Base-by-base conservation (phyloP, 176 grass and related monocot species). In the Lolium perenne region DNA sequence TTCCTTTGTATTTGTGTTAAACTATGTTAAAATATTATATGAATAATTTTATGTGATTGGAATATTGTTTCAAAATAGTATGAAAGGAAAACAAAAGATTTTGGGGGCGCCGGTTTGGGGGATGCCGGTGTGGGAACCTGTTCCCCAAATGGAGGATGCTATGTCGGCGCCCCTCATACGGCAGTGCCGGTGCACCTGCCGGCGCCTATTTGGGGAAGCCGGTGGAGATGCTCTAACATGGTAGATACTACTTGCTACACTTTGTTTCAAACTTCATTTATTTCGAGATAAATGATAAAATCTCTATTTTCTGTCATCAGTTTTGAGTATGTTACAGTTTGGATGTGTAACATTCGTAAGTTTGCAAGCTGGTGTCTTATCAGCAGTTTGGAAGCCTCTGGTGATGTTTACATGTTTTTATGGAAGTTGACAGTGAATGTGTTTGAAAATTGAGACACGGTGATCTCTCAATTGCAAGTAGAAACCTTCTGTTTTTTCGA, bases 351-450 rank as follows among this genome's bases (percentile, higher is more conserved):
- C 48, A 75, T 47, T 73, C 13, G 4, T 11, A 48, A 21, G 23
- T 71, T 48, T 79, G 15, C 11, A 69, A 41, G n/a, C 11, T n/a
- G 35, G 43, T 60, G 69, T 10, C 17, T 62, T 62, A 74, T 75
- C 72, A 75, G 56, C n/a, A 21, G 3, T 22, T 38, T 76, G 23
- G 71, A 71, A 10, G 8, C 8, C 22, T 59, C 46, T 62, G 17
- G 29, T 48, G 38, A 56, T 53, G 49, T 43, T 68, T 48, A 0
- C 26, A 53, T 76, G 13, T 76, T 84, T 53, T 80, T 16, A 35
- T 4, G 38, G 58, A 84, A 38, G 56, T 75, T 75, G 15, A 5
- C 4, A 63, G 82, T 63, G 21, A 84, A 79, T 47, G 62, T 86
- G 10, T 48, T 38, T 22, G 41, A 48, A 61, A 50, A 35, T 59